phyloP scores from a whole-genome alignment of 2,329 filamentous ascomycete species.

The Alternaria gansuensis region DNA sequence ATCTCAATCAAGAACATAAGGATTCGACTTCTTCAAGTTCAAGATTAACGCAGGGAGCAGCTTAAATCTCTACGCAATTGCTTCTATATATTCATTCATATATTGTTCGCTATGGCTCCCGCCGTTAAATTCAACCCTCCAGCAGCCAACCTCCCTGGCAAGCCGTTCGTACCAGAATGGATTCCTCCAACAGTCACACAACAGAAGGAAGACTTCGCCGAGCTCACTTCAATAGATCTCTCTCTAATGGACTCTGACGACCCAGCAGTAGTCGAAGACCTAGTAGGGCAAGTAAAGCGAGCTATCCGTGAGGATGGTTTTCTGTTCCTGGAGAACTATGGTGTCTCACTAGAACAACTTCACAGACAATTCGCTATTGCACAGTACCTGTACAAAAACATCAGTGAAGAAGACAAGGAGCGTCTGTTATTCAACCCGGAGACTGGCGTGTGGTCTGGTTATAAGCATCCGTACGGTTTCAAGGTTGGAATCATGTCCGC shows the following conservation, averaged over 20 bases:
- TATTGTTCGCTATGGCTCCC: constrained; percentile 25
- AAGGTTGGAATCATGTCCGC: not conserved
- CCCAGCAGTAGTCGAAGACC: constrained; percentile 52
- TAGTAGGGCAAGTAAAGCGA: constrained; percentile 54
- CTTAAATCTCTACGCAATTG: not conserved
- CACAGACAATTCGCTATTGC: constrained; percentile 62
- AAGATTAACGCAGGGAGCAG: not conserved
- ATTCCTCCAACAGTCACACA: constrained; percentile 58
- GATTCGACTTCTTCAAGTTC: not conserved
- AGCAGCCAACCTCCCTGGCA: constrained; percentile 27
- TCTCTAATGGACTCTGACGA: constrained; percentile 46
- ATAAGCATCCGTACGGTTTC: constrained; percentile 56
- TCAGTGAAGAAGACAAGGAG: constrained; percentile 61
- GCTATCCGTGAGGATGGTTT: constrained; percentile 50
- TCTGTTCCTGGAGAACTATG: constrained; percentile 61
- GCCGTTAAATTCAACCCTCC: constrained; percentile 33
- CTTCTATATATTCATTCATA: not conserved
- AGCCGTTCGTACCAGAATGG: constrained; percentile 31
- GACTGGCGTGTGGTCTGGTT: constrained; percentile 61
- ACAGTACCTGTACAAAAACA: constrained; percentile 62
- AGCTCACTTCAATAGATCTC: constrained; percentile 46
- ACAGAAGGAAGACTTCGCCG: constrained; percentile 55
- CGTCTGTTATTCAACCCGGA: constrained; percentile 60
- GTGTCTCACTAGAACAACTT: constrained; percentile 50
- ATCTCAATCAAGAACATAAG: constrained; percentile 1